Percentiles rank a stretch among this genome's conserved stretches.
phyloP scores from a whole-genome alignment of 2,329 filamentous ascomycete genomes.

The Fusarium mangiferae region DNA sequence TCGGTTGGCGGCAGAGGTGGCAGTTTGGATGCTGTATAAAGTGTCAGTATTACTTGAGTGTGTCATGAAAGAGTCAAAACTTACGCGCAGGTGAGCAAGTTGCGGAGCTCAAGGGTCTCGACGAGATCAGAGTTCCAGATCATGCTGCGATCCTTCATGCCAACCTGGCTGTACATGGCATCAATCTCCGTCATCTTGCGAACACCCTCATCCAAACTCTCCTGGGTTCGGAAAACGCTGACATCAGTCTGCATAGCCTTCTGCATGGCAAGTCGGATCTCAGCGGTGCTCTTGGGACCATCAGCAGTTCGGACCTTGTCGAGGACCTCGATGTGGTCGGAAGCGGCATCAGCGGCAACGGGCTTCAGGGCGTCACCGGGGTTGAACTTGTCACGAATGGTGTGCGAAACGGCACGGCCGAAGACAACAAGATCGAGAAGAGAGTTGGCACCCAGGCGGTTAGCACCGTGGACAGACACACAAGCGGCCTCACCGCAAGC shows the following conservation, averaged over 20 bases:
- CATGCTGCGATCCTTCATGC: slow-evolving; percentile 98
- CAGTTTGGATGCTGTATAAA: slow-evolving; percentile 80
- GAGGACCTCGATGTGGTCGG: slow-evolving; percentile 85
- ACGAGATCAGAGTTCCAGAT: slow-evolving; percentile 99
- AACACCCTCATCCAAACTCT: slow-evolving; percentile 93
- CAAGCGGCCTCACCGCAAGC: slow-evolving; percentile 97
- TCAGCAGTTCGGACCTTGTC: slow-evolving; percentile 86
- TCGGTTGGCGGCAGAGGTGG: slow-evolving; percentile 87
- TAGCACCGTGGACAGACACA: slow-evolving; percentile 97
- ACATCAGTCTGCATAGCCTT: slow-evolving; percentile 99
- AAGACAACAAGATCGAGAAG: slow-evolving; percentile 98
- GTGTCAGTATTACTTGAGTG: slow-evolving; percentile 20
- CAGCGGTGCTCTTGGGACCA: slow-evolving; percentile 86
- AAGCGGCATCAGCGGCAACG: slow-evolving; percentile 84
- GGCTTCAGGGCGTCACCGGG: slow-evolving; percentile 84
- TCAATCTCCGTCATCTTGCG: slow-evolving; percentile 88
- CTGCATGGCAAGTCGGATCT: slow-evolving; percentile 93
- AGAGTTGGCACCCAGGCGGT: slow-evolving; percentile 97
- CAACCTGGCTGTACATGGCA: slow-evolving; percentile 80
- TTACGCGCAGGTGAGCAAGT: slow-evolving; percentile 95
- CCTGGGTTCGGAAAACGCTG: slow-evolving; percentile 94
- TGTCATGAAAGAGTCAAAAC: slow-evolving; percentile 50
- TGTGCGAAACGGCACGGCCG: slow-evolving; percentile 96
- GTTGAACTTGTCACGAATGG: slow-evolving; percentile 92
- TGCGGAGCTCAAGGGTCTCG: slow-evolving; percentile 94